Evolutionary conservation across 148 eudicot genomes (phyloP), one percentile per base, ranked within the genome.

Genomic region (Dianthus caryophyllus): DNA sequence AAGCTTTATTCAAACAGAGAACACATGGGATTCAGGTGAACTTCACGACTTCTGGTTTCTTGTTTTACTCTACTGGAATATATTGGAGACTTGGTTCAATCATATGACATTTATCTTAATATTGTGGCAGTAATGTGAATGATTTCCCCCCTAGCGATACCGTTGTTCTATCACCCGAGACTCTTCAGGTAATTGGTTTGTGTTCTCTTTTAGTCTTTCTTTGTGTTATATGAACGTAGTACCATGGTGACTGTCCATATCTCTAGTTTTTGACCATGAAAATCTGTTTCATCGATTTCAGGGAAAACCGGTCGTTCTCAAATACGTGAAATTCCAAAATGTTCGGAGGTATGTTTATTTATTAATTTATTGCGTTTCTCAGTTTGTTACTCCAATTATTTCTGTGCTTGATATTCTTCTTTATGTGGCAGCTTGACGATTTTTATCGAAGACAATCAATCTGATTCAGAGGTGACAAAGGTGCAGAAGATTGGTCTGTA

Each of bases 261-360:
- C 16, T 64, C 33, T 43, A 7, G 41, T n/a, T 59, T 43, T 29
- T 53, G 25, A 57, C 68, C n/a, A 20, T 63, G 30, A 8, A 10
- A 21, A 29, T 5, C 1, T 55, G 29, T 46, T 17, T 75, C 15
- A 47, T 70, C 63, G 12, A 50, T 68, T 83, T 66, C 71, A 94
- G 98, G 98, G 91, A 57, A 86, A 86, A 75, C 97, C 96, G 12
- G 86, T 90, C 29, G 75, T 80, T 56, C 67, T 94, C 80, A 94
- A 94, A 73, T 94, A 90, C 70, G 98, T 94, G 61, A 94, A 90
- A 85, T 94, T 94, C 74, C 98, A 94, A 76, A 94, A 94, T 80
- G 98, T 94, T 70, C 92, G 98, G 59, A 90, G 98, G 98, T 93
- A 83, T 50, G 71, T 65, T 59, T 46, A 53, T 64, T 53, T 31